Conservation (phyloP, 352 stramenopile genomes). For the Phytophthora pseudosyringae region DNA sequence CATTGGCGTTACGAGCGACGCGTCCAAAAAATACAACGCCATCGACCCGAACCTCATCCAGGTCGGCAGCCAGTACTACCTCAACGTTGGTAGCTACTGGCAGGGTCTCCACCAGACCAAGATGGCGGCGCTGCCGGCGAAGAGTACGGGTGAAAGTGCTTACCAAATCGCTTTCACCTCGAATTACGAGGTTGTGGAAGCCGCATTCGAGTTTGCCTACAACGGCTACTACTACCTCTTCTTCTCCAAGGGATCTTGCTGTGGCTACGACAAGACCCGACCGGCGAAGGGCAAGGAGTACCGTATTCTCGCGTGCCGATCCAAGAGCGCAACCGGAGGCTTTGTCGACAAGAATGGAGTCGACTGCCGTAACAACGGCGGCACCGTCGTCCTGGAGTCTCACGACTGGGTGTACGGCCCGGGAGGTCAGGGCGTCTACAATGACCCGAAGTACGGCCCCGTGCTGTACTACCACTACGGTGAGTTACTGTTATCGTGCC, state of each 20-base stretch:
- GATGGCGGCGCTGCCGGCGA: conserved; percentile 34
- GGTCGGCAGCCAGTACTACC: conserved; percentile 42
- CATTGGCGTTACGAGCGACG: conserved; percentile 41
- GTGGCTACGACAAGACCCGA: conserved; percentile 34
- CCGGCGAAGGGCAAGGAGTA: conserved; percentile 55
- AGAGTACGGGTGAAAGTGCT: conserved; percentile 16
- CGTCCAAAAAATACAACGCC: conserved; percentile 55
- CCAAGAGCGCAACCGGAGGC: conserved; percentile 36
- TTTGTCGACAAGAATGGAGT: conserved; percentile 48
- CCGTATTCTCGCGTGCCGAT: conserved; percentile 53
- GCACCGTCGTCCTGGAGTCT: conserved; percentile 50
- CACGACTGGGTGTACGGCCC: conserved; percentile 54
- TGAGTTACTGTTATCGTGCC: conserved; percentile 15
- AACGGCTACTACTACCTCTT: conserved; percentile 57
- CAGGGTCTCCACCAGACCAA: conserved; percentile 40
- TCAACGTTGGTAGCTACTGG: conserved; percentile 62
- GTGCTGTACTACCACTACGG: conserved; percentile 68
- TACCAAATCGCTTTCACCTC: conserved; percentile 42
- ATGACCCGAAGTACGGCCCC: conserved; percentile 48
- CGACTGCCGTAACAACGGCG: conserved; percentile 48
- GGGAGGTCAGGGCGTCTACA: conserved; percentile 53
- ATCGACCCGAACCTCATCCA: conserved; percentile 59
- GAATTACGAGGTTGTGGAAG: conserved; percentile 48
- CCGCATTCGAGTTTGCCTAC: conserved; percentile 44
- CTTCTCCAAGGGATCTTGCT: conserved; percentile 52